Percentiles rank a stretch among this genome's conserved stretches.
Conservation (phyloP, 768 basidiomycete species). For the Symmetrospora coprosmae region DNA sequence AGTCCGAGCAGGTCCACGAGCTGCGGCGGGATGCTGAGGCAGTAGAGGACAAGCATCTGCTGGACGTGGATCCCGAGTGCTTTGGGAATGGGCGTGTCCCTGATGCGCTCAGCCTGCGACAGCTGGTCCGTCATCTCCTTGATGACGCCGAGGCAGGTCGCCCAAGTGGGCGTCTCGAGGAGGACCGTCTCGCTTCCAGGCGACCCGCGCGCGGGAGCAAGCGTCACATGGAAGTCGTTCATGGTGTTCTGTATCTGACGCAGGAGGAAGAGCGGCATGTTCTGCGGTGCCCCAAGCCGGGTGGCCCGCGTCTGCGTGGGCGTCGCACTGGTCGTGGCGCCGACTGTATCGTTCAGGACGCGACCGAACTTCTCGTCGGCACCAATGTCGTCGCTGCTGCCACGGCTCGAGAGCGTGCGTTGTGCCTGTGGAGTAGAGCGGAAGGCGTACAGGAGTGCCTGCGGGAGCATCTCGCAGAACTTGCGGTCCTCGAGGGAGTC, state of each 20-base stretch:
- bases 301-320: neutral
- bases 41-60: conserved; percentile 24
- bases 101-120: conserved; percentile 13
- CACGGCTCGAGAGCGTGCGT: neutral
- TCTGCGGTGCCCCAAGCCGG: neutral
- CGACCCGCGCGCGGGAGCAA: neutral
- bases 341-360: conserved; percentile 2
- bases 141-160: conserved; percentile 5
- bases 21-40: conserved; percentile 18
- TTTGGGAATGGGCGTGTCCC: conserved; percentile 22
- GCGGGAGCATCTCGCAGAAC: neutral
- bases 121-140: conserved; percentile 23
- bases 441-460: conserved; percentile 1
- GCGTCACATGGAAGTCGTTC: conserved; percentile 16
- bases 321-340: neutral
- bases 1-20: conserved; percentile 17
- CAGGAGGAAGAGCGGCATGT: conserved; percentile 12
- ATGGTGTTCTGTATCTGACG: conserved; percentile 10
- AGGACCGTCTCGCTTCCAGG: conserved; percentile 1
- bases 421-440: neutral
- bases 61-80: conserved; percentile 14
- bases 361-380: neutral
- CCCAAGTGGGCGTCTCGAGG: conserved; percentile 14
- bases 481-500: neutral
- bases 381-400: neutral